phyloP scores from a whole-genome alignment of 768 basidiomycete species.

The Mycena chlorophos region DNA sequence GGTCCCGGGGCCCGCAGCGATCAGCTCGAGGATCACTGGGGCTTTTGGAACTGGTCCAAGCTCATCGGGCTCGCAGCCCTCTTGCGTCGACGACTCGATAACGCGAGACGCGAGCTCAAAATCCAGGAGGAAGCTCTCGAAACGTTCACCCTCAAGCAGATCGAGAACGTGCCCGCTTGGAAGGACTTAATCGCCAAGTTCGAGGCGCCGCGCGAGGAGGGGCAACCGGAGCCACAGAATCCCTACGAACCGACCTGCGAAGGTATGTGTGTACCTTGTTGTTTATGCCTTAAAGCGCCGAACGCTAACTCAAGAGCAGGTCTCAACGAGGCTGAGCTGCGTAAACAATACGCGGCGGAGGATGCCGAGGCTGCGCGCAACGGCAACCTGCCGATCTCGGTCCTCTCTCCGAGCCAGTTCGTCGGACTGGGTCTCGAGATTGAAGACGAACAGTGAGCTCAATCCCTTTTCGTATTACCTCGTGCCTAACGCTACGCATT shows the following conservation, averaged over 20 bases:
- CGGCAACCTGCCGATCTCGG: background rate
- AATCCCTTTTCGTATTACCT: background rate
- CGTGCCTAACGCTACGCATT: background rate
- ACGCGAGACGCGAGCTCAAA: background rate
- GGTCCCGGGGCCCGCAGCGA: slow-evolving; percentile 31
- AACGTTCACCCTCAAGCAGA: background rate
- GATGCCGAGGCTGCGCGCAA: background rate
- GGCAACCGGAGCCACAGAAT: no score
- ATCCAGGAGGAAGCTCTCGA: slow-evolving; percentile 1
- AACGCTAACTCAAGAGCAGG: background rate
- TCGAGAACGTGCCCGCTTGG: background rate
- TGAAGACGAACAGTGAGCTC: slow-evolving; percentile 2
- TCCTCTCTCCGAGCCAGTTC: background rate
- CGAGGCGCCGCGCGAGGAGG: background rate
- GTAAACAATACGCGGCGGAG: background rate
- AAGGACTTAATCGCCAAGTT: slow-evolving; percentile 1
- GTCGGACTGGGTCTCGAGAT: background rate
- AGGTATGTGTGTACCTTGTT: no score
- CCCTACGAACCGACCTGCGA: background rate
- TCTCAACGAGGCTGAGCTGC: background rate
- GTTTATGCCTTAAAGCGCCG: background rate
- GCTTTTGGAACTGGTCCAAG: slow-evolving; percentile 30
- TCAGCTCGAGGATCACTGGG: slow-evolving; percentile 29
- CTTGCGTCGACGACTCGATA: background rate
- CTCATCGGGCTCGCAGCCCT: slow-evolving; percentile 14